Conservation (phyloP, 768 basidiomycete species). For the Mycena belliarum region DNA sequence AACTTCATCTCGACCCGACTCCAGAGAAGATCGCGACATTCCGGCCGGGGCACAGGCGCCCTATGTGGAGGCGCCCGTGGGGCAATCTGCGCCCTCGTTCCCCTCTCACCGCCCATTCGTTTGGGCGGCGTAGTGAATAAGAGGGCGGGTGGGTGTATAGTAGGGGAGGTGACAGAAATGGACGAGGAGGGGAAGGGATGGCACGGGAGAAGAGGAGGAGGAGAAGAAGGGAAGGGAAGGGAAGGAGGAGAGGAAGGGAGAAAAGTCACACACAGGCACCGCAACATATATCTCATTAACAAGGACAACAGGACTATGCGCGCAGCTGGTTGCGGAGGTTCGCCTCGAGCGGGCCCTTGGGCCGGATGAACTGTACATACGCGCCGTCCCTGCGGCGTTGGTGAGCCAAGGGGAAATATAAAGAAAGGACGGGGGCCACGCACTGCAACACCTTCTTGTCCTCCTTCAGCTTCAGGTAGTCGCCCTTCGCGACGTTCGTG, state of each 20-base stretch:
- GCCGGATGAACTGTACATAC: slow-evolving; percentile 91
- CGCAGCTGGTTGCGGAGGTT: slow-evolving; percentile 85
- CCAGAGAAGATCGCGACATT: neutral
- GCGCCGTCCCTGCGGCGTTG: slow-evolving; percentile 74
- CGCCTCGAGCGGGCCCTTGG: slow-evolving; percentile 80
- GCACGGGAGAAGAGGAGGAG: no score
- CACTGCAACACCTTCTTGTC: slow-evolving; percentile 88
- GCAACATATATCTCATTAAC: slow-evolving; percentile 7
- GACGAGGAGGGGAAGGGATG: no score
- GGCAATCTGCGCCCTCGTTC: slow-evolving; percentile 77
- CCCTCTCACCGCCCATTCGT: slow-evolving; percentile 63
- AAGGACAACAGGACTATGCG: slow-evolving; percentile 46
- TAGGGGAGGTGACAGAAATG: no score
- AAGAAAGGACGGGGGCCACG: slow-evolving; percentile 33
- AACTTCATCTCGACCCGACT: neutral
- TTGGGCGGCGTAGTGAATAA: slow-evolving; percentile 77
- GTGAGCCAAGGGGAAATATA: neutral
- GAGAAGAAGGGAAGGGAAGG: slow-evolving; percentile 22
- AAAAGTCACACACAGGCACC: neutral
- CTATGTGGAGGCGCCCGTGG: neutral
- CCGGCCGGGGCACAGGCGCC: neutral
- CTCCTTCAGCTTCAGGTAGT: slow-evolving; percentile 86
- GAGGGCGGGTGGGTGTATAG: slow-evolving; percentile 38
- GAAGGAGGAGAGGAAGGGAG: neutral
- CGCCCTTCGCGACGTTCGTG: slow-evolving; percentile 89